Evolutionary conservation across 1,139 yeast species (phyloP).

Genomic region (Candida frijolesensis): DNA sequence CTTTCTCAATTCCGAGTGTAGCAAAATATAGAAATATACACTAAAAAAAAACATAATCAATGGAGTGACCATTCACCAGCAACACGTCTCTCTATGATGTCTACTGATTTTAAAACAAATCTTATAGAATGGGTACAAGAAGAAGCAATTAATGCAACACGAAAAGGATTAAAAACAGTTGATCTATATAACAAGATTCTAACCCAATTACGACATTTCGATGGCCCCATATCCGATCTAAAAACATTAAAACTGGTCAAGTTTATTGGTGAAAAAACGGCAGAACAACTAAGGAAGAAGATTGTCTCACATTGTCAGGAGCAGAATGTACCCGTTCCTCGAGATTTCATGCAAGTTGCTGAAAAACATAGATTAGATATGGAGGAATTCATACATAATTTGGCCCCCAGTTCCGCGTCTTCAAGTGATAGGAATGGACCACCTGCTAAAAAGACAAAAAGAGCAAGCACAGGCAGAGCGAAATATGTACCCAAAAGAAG

Average conservation of each 20-base stretch:
- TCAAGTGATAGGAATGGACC: conserved; percentile 13
- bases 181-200: conserved; percentile 52
- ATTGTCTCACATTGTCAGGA: conserved; percentile 50
- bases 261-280: conserved; percentile 66
- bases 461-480: background rate
- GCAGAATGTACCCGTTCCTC: conserved; percentile 43
- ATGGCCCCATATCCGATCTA: conserved; percentile 49
- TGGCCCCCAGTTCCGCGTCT: background rate
- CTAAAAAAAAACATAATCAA: background rate
- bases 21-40: background rate
- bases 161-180: conserved; percentile 44
- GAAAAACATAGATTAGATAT: conserved; percentile 12
- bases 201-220: conserved; percentile 44
- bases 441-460: conserved; percentile 27
- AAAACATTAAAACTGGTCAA: conserved; percentile 52
- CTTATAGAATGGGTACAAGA: conserved; percentile 52
- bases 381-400: conserved; percentile 14
- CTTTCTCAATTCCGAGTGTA: background rate
- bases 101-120: conserved; percentile 13
- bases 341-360: conserved; percentile 22
- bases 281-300: conserved; percentile 42
- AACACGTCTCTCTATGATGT: background rate
- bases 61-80: background rate
- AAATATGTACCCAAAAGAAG: conserved; percentile 74
- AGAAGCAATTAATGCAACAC: conserved; percentile 43